A percentile compares a stretch with the other conserved stretches of the same genome.
Conservation (phyloP, 257 asterid genomes). For the Mentha longifolia region DNA sequence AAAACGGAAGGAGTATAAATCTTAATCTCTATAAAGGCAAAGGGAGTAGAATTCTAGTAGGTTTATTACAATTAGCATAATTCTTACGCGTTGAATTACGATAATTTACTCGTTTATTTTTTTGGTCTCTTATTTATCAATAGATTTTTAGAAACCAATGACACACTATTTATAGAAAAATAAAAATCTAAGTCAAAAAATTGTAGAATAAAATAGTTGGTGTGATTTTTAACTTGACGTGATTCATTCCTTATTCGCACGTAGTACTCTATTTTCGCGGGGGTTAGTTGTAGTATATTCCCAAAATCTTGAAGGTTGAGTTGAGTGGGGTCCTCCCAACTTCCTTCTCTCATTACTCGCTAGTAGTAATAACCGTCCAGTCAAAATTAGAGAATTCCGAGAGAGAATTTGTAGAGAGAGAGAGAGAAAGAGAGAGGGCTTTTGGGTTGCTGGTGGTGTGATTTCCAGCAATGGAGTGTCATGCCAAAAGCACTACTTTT, state of each 20-base stretch:
- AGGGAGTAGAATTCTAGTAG: too few species aligned
- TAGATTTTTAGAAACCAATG: too few species aligned
- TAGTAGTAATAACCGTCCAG: slow-evolving; percentile 26
- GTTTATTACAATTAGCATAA: too few species aligned
- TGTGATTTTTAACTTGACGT: background rate
- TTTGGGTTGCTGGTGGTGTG: slow-evolving; percentile 45
- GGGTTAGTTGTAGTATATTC: background rate
- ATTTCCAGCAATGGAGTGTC: slow-evolving; percentile 59
- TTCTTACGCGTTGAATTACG: too few species aligned
- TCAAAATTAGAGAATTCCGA: slow-evolving; percentile 9
- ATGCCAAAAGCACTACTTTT: slow-evolving; percentile 55
- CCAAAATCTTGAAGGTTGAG: slow-evolving; percentile 9
- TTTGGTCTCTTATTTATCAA: too few species aligned
- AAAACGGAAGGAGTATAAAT: too few species aligned
- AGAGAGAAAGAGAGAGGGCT: slow-evolving; percentile 20
- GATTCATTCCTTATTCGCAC: background rate
- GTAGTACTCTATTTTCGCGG: background rate
- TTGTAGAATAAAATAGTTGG: too few species aligned
- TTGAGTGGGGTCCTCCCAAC: background rate
- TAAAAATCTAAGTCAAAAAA: too few species aligned
- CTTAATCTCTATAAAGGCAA: too few species aligned
- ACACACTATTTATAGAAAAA: too few species aligned
- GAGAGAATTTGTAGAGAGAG: background rate
- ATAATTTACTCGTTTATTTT: too few species aligned
- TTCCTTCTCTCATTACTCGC: background rate